Evolutionary conservation across 2,329 filamentous ascomycete genomes (phyloP), one percentile per base, ranked within the genome.

Genomic region (Xylaria multiplex): DNA sequence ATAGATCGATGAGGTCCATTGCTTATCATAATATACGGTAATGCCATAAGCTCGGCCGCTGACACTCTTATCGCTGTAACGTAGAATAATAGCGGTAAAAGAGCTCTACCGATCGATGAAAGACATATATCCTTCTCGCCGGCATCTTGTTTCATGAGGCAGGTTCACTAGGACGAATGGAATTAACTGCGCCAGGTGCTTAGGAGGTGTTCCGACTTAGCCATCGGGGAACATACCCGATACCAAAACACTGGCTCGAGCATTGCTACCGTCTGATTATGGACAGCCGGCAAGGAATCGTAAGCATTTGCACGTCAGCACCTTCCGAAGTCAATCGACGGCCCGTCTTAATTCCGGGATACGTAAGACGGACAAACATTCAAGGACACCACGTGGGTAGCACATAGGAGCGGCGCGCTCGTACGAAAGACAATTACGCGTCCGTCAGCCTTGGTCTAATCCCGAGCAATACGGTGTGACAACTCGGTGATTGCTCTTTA

Each of bases 221-320:
- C 32, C 5, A 16, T 49, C 7, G 13, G 55, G 30, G 45, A 57
- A 50, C 16, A 50, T 30, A 52, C 60, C 45, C 19, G 30, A 45
- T 24, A 3, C 24, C 11, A n/a, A 45, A 42, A 19, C 27, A 32
- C 14, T 16, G 37, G 0, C 43, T 48, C 6, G 19, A 42, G 14
- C 8, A 24, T 53, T 59, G 19, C 14, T 46, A 3, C 35, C 4
- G 57, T 59, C 45, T 49, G 56, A 49, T 19, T 40, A 8, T 27
- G 2, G 6, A 24, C 6, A 22, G 1, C 32, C 8, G 16, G 49
- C 7, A 6, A 37, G 14, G 14, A 13, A 54, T 48, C 32, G 14
- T 48, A 40, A n/a, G 27, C 9, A 11, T 3, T 42, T 59, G 32
- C 6, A 30, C 40, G 48, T 53, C 62, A 42, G 42, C 42, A 32